A percentile compares a stretch with the other conserved stretches of the same genome.
phyloP scores from a whole-genome alignment of 2,329 filamentous ascomycete genomes.

The Monilinia polystroma region DNA sequence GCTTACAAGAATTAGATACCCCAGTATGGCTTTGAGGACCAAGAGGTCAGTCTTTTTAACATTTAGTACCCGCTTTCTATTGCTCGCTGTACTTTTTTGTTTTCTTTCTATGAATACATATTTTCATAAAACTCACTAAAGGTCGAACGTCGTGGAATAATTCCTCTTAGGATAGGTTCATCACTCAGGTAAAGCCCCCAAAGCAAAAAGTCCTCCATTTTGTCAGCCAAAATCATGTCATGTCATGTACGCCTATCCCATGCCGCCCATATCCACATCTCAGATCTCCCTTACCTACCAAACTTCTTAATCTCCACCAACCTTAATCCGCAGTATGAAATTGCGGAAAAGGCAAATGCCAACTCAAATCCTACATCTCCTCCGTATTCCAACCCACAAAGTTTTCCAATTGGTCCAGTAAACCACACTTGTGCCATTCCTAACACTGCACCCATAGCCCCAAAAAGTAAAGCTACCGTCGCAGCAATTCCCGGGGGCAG shows the following conservation, averaged over 20 bases:
- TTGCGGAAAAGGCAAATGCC: constrained; percentile 58
- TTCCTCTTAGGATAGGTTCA: not conserved
- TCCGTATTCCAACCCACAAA: constrained; percentile 40
- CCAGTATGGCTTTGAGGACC: not conserved
- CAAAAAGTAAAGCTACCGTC: constrained; percentile 60
- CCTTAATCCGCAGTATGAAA: constrained; percentile 51
- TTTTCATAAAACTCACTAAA: constrained; percentile 1
- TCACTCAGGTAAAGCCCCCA: not conserved
- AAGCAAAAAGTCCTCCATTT: not conserved
- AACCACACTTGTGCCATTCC: constrained; percentile 73
- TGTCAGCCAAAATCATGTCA: constrained; percentile 1
- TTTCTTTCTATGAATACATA: not conserved
- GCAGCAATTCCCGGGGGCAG: constrained; percentile 66
- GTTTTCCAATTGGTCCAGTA: constrained; percentile 62
- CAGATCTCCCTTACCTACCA: constrained; percentile 38
- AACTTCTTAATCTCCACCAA: constrained; percentile 45
- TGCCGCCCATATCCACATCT: not conserved
- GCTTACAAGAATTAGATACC: not conserved
- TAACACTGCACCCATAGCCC: constrained; percentile 62
- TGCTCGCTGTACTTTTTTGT: not conserved
- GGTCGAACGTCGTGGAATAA: not conserved
- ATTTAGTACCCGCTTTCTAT: not conserved
- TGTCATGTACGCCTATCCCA: constrained; percentile 1
- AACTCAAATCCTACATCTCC: constrained; percentile 66
- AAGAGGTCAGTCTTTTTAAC: not conserved